A percentile compares a stretch with the other conserved stretches of the same genome.
phyloP scores from a whole-genome alignment of 2,329 filamentous ascomycete species.

The Beauveria varroae region DNA sequence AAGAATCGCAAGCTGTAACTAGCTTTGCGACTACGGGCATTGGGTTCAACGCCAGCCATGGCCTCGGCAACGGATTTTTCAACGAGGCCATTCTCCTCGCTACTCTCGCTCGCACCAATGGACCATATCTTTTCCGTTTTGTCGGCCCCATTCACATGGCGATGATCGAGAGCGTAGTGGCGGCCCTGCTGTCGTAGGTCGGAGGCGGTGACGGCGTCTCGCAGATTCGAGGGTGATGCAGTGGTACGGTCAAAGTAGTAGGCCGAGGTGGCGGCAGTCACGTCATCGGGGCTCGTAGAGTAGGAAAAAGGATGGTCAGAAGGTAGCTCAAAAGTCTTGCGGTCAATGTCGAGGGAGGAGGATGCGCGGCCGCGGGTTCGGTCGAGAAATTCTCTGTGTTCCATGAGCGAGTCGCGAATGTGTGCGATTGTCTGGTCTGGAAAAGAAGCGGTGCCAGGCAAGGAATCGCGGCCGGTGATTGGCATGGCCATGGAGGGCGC shows the following conservation, averaged over 20 bases:
- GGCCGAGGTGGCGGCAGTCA: slow-evolving; percentile 17
- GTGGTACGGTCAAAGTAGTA: slow-evolving; percentile 14
- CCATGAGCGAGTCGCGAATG: slow-evolving; percentile 30
- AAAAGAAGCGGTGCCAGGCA: slow-evolving; percentile 26
- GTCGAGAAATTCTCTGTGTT: slow-evolving; percentile 26
- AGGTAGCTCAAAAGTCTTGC: slow-evolving; percentile 16
- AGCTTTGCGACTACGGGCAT: slow-evolving; percentile 58
- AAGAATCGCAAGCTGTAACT: slow-evolving; percentile 62
- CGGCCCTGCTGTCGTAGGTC: slow-evolving; percentile 4
- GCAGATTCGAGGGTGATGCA: slow-evolving; percentile 8
- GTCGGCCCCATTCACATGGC: slow-evolving; percentile 39
- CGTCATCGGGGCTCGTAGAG: slow-evolving; percentile 21
- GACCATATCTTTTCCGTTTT: slow-evolving; percentile 60
- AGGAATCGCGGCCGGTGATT: slow-evolving; percentile 21
- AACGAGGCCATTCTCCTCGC: slow-evolving; percentile 48
- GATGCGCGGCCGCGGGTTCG: slow-evolving; percentile 22
- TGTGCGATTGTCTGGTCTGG: slow-evolving; percentile 24
- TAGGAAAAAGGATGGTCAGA: slow-evolving; percentile 12
- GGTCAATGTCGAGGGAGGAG: slow-evolving; percentile 29
- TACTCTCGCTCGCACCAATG: slow-evolving; percentile 45
- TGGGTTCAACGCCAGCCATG: slow-evolving; percentile 53
- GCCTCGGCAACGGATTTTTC: slow-evolving; percentile 59
- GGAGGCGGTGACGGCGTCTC: neutral
- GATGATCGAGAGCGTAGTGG: slow-evolving; percentile 29
- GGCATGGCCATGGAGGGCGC: slow-evolving; percentile 17